phyloP scores from a whole-genome alignment of 306 rosid genomes.

The Cucurbita ficifolia region DNA sequence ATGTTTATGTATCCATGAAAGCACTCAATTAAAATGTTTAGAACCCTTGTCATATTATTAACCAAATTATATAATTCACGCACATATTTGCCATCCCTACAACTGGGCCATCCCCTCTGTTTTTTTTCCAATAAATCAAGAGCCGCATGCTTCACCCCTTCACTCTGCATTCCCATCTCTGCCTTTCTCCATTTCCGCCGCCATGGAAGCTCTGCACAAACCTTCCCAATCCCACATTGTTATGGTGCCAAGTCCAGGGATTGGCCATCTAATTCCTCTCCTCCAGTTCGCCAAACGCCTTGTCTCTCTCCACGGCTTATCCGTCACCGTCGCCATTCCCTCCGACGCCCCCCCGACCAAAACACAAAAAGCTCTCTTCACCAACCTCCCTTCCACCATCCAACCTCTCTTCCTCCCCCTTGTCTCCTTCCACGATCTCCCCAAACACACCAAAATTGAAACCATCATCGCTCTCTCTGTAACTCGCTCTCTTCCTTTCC shows the following conservation, averaged over 20 bases:
- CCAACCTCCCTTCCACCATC: constrained; percentile 16
- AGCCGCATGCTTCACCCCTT: not conserved
- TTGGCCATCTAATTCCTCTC: constrained; percentile 84
- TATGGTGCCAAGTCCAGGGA: constrained; percentile 53
- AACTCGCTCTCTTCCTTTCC: constrained; percentile 15
- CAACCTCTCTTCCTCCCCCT: constrained; percentile 27
- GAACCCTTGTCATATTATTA: too few species aligned
- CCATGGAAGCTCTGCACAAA: not conserved
- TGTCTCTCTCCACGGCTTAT: constrained; percentile 14
- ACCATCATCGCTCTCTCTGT: constrained; percentile 24
- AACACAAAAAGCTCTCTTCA: constrained; percentile 34
- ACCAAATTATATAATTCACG: too few species aligned
- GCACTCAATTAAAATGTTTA: too few species aligned
- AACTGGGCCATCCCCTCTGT: too few species aligned
- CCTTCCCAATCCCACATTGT: constrained; percentile 15
- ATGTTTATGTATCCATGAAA: too few species aligned
- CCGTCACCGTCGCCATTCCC: constrained; percentile 39
- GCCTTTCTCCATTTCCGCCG: not conserved
- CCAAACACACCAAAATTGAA: constrained; percentile 10
- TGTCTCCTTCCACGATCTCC: constrained; percentile 20
- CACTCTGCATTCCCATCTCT: too few species aligned
- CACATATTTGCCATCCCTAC: too few species aligned
- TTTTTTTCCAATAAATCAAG: too few species aligned
- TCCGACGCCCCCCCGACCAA: constrained; percentile 34
- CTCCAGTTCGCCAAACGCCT: constrained; percentile 46